Percentiles rank a stretch among this genome's conserved stretches.
Conservation (phyloP, 2,329 filamentous ascomycete genomes). For the Cordyceps javanica region DNA sequence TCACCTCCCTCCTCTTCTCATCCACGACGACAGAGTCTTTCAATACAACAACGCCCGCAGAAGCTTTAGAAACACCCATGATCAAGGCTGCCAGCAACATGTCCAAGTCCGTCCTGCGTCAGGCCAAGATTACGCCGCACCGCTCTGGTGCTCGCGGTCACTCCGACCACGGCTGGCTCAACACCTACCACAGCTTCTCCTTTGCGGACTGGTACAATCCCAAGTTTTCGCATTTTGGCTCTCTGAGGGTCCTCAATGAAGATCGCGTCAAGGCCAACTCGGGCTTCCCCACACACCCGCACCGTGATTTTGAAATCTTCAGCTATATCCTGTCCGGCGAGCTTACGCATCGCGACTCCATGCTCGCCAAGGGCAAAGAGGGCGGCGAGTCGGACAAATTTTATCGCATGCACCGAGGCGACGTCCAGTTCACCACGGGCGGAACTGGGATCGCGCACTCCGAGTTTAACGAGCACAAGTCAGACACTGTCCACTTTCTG, state of each 20-base stretch:
- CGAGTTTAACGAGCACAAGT: slow-evolving; percentile 70
- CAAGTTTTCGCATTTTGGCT: slow-evolving; percentile 61
- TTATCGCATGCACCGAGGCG: slow-evolving; percentile 66
- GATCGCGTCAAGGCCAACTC: slow-evolving; percentile 68
- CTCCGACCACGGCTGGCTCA: slow-evolving; percentile 79
- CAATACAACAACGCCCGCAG: slow-evolving; percentile 6
- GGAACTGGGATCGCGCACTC: slow-evolving; percentile 75
- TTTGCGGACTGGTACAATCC: slow-evolving; percentile 71
- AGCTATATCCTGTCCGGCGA: slow-evolving; percentile 80
- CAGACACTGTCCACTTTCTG: slow-evolving; percentile 72
- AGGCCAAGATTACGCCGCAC: slow-evolving; percentile 70
- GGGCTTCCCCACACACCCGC: slow-evolving; percentile 80
- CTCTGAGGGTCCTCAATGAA: slow-evolving; percentile 81
- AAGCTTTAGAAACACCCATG: slow-evolving; percentile 19
- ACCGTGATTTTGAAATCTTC: slow-evolving; percentile 87
- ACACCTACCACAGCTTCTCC: slow-evolving; percentile 80
- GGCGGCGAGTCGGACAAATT: slow-evolving; percentile 56
- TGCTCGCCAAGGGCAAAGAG: slow-evolving; percentile 65
- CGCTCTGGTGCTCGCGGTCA: slow-evolving; percentile 68
- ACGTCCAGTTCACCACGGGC: slow-evolving; percentile 88
- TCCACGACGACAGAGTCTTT: slow-evolving; percentile 8
- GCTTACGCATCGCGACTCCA: slow-evolving; percentile 80
- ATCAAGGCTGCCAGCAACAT: slow-evolving; percentile 42
- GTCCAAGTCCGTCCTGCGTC: slow-evolving; percentile 52
- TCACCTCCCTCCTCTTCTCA: slow-evolving; percentile 15